Conservation (phyloP, 2,329 filamentous ascomycete genomes). For the Ophiocordyceps unilateralis region DNA sequence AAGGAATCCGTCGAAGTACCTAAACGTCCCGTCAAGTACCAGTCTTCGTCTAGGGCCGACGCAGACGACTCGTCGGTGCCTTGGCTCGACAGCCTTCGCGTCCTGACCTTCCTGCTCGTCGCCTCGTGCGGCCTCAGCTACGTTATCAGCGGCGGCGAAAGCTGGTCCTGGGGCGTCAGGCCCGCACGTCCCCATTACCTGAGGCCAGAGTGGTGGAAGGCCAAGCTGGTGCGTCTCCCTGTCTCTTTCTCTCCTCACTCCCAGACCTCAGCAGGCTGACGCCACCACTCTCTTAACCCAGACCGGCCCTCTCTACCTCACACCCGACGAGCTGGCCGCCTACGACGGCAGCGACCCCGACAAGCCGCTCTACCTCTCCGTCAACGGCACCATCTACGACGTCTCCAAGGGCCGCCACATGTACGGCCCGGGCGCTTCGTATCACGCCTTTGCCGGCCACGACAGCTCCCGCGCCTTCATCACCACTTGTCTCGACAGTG, state of each 20-base stretch:
- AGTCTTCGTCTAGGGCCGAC: not conserved
- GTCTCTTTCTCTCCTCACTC: constrained; percentile 2
- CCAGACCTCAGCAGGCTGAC: no score
- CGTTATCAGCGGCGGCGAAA: constrained; percentile 54
- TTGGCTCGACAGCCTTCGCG: constrained; percentile 50
- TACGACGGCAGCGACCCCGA: constrained; percentile 63
- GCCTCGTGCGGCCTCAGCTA: constrained; percentile 58
- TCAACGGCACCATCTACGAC: constrained; percentile 79
- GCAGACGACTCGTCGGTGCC: constrained; percentile 41
- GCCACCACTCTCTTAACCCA: constrained; percentile 10
- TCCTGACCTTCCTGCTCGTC: constrained; percentile 48
- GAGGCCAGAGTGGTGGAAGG: constrained; percentile 37
- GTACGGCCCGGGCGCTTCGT: constrained; percentile 74
- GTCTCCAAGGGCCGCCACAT: constrained; percentile 50
- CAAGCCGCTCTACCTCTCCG: constrained; percentile 74
- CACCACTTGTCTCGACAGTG: constrained; percentile 80
- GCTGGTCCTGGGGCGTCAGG: constrained; percentile 47
- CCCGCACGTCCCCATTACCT: constrained; percentile 42
- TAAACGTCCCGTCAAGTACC: no score
- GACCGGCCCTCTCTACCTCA: constrained; percentile 49
- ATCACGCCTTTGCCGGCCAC: constrained; percentile 70
- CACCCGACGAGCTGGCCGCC: constrained; percentile 50
- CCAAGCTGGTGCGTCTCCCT: constrained; percentile 35
- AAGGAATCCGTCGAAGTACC: no score
- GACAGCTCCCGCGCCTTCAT: constrained; percentile 83